phyloP scores from a whole-genome alignment of 257 asterid species.

The Scutellaria barbata region DNA sequence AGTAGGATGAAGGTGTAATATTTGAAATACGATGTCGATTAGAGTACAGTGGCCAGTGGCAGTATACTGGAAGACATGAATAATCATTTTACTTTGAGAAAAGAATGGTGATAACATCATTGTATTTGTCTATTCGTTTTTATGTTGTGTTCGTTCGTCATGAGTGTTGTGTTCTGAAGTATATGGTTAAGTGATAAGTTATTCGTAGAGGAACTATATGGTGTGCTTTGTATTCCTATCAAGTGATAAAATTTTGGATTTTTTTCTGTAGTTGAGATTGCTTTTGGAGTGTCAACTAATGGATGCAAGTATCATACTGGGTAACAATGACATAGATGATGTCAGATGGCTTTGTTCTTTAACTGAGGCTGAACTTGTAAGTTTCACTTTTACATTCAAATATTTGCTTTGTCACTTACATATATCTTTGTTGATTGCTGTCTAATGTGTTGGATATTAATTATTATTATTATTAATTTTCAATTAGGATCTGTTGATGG shows the following conservation, averaged over 20 bases:
- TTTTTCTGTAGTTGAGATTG: not conserved
- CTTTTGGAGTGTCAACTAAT: conserved; percentile 13
- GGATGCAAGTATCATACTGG: conserved; percentile 32
- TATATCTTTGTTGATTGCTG: not conserved
- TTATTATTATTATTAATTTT: conserved; percentile 2
- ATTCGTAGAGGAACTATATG: too few relatives aligned
- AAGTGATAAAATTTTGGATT: too few relatives aligned
- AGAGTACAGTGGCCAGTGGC: not conserved
- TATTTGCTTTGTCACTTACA: not conserved
- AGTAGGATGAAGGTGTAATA: not conserved
- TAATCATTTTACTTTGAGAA: not conserved
- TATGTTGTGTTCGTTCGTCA: not conserved
- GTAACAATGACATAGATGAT: conserved; percentile 63
- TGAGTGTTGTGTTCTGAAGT: not conserved
- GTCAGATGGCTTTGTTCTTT: conserved; percentile 85
- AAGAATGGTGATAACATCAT: conserved; percentile 2
- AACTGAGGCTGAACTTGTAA: conserved; percentile 73
- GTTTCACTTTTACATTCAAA: conserved; percentile 21
- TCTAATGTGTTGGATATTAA: not conserved
- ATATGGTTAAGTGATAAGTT: not conserved
- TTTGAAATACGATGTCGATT: not conserved
- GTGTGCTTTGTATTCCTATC: too few relatives aligned
- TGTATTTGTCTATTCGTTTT: not conserved
- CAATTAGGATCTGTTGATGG: conserved; percentile 62
- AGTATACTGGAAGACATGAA: conserved; percentile 4